phyloP scores from a whole-genome alignment of 2,329 filamentous ascomycete genomes.

The Ophiobolus disseminans region DNA sequence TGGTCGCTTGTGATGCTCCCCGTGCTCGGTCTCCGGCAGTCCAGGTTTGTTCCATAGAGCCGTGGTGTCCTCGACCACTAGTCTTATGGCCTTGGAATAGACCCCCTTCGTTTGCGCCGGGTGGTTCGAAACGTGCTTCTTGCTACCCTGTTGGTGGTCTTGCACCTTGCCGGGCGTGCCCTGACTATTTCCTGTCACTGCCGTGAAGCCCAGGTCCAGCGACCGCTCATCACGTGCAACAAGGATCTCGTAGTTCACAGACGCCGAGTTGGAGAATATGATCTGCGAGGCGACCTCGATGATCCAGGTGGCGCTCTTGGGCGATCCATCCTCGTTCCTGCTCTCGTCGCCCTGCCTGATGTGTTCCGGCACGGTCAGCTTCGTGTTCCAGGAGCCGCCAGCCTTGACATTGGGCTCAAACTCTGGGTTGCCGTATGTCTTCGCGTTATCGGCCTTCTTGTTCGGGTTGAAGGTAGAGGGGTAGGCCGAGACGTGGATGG shows the following conservation, averaged over 20 bases:
- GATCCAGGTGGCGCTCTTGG: constrained; percentile 78
- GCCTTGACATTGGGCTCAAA: constrained; percentile 98
- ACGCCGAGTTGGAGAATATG: constrained; percentile 87
- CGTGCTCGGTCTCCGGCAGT: constrained; percentile 68
- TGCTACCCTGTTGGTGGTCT: constrained; percentile 75
- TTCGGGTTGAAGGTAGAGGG: constrained; percentile 85
- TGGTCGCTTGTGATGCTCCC: constrained; percentile 36
- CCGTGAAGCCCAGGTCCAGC: constrained; percentile 69
- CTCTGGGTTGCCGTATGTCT: constrained; percentile 78
- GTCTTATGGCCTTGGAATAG: constrained; percentile 78
- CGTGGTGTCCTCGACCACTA: constrained; percentile 86
- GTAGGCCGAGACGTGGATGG: constrained; percentile 84
- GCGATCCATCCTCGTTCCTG: constrained; percentile 33
- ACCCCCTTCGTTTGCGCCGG: constrained; percentile 74
- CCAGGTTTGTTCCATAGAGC: constrained; percentile 92
- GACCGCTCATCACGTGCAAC: constrained; percentile 87
- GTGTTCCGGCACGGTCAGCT: constrained; percentile 79
- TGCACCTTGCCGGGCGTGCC: constrained; percentile 69
- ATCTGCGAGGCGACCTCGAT: constrained; percentile 93
- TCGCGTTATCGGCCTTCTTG: constrained; percentile 72
- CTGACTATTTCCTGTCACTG: constrained; percentile 61
- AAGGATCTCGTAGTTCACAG: constrained; percentile 85
- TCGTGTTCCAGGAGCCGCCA: constrained; percentile 83
- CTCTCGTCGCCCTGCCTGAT: constrained; percentile 61
- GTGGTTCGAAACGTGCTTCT: constrained; percentile 60